Conservation (phyloP, 2,329 filamentous ascomycete species). For the Sordariomycetes sp. region DNA sequence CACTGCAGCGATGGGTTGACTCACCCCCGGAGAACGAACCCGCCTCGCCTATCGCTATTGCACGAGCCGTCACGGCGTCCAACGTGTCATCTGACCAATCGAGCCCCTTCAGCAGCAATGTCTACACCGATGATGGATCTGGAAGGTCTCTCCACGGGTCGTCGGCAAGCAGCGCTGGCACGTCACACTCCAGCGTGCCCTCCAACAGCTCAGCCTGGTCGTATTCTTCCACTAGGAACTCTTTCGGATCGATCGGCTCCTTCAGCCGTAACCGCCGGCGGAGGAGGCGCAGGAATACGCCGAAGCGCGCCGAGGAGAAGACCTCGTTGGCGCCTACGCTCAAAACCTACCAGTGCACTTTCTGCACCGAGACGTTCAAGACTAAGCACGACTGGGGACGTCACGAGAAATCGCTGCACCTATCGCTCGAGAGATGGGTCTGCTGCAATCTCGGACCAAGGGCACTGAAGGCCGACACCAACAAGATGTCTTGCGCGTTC, state of each 20-base stretch:
- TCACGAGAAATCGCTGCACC: slow-evolving; percentile 57
- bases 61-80: slow-evolving; percentile 42
- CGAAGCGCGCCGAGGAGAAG: slow-evolving; percentile 11
- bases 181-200: slow-evolving; percentile 47
- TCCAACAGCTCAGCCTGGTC: slow-evolving; percentile 51
- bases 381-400: slow-evolving; percentile 62
- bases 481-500: slow-evolving; percentile 45
- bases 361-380: slow-evolving; percentile 57
- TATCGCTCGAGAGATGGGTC: slow-evolving; percentile 56
- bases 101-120: slow-evolving; percentile 45
- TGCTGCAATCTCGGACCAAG: slow-evolving; percentile 48
- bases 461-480: slow-evolving; percentile 48
- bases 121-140: slow-evolving; percentile 52
- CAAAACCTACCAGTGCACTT: slow-evolving; percentile 56
- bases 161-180: slow-evolving; percentile 49
- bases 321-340: slow-evolving; percentile 27
- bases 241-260: slow-evolving; percentile 39
- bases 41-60: slow-evolving; percentile 47
- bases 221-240: slow-evolving; percentile 41
- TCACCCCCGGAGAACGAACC: slow-evolving; percentile 51
- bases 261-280: slow-evolving; percentile 36
- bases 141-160: slow-evolving; percentile 46
- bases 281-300: slow-evolving; percentile 23
- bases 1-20: slow-evolving; percentile 47
- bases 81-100: slow-evolving; percentile 40